Evolutionary conservation across 2,329 filamentous ascomycete species (phyloP).

Genomic region (Rasamsonia emersonii): DNA sequence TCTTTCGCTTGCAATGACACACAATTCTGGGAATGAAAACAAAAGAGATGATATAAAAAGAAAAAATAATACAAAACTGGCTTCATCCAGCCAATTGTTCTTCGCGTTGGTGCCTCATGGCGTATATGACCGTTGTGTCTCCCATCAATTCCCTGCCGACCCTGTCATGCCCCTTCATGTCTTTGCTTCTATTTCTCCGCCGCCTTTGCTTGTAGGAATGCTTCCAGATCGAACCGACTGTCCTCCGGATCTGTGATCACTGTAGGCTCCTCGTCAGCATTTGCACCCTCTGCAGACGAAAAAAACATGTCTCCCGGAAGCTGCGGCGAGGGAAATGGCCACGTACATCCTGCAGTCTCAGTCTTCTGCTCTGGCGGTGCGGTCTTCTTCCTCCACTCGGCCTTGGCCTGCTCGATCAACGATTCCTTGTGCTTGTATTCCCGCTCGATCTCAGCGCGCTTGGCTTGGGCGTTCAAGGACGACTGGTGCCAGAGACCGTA

Average conservation of each 20-base stretch:
- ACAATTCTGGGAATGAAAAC: slow-evolving; percentile 31
- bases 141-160: slow-evolving; percentile 20
- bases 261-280: slow-evolving; percentile 28
- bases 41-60: slow-evolving; percentile 9
- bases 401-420: slow-evolving; percentile 88
- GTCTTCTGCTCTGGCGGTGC: slow-evolving; percentile 38
- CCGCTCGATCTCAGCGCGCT: slow-evolving; percentile 60
- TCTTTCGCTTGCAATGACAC: slow-evolving; percentile 33
- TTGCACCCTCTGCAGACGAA: background rate
- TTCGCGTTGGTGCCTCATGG: slow-evolving; percentile 14
- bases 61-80: slow-evolving; percentile 37
- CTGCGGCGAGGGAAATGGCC: too few species aligned
- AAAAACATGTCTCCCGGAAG: background rate
- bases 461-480: slow-evolving; percentile 63
- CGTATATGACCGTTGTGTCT: slow-evolving; percentile 7
- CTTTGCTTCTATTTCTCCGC: slow-evolving; percentile 29
- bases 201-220: slow-evolving; percentile 60
- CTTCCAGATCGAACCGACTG: slow-evolving; percentile 90
- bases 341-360: slow-evolving; percentile 28
- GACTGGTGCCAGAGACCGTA: slow-evolving; percentile 95
- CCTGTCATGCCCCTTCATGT: slow-evolving; percentile 18
- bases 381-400: slow-evolving; percentile 76
- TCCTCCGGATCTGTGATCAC: slow-evolving; percentile 69
- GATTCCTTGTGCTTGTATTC: slow-evolving; percentile 87
- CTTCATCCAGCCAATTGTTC: slow-evolving; percentile 17